Base-by-base conservation (phyloP, 148 eudicot species). In the Salicornia ramosissima region DNA sequence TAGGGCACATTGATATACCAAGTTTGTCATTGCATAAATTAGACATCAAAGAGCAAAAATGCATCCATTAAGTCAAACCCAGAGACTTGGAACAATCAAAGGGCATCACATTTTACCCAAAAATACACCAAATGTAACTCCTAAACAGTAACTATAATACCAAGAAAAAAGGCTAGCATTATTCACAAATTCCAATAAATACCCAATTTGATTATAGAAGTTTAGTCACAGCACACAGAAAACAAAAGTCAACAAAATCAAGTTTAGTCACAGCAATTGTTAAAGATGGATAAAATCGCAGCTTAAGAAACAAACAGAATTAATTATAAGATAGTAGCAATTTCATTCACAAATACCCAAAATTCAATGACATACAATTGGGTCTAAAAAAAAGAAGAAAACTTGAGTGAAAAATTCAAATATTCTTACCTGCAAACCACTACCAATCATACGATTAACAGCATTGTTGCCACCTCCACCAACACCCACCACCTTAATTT, bases 401-500 rank as follows among this genome's bases (percentile, higher is more conserved):
- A 19, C 2, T 52, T 43, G 30, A 28, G 18, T 18, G 7, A 24
- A 21, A 49, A 36, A 74, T 70, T 50, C 42, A 46, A 65, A 43
- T 42, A 62, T 50, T 70, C 45, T 70, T 43, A 93, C 98, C 83
- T 88, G 98, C 29, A 94, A 81, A 71, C 98, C 98, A 73, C 97
- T 87, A 56, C 93, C 91, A 91, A 94, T 91, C 99, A 94, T 94
- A 36, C 99, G 97, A 70, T 94, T 94, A 80, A 94, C 87, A 64
- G 99, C 99, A 85, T 94, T 94, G 76, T 94, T 94, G 50, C 97
- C 99, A 45, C 97, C 99, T 1, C 99, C 99, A 57, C 97, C 99
- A 71, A 94, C 96, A 68, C 99, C 99, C 28, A 94, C 77, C 51
- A 91, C 99, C 85, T 91, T 94, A 80, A 94, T 94, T 74, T 80